These are phyloP conservation scores for Termitomyces sp. DNA, from an alignment of 768 basidiomycete genomes.

Conservation along the genomic window DNA sequence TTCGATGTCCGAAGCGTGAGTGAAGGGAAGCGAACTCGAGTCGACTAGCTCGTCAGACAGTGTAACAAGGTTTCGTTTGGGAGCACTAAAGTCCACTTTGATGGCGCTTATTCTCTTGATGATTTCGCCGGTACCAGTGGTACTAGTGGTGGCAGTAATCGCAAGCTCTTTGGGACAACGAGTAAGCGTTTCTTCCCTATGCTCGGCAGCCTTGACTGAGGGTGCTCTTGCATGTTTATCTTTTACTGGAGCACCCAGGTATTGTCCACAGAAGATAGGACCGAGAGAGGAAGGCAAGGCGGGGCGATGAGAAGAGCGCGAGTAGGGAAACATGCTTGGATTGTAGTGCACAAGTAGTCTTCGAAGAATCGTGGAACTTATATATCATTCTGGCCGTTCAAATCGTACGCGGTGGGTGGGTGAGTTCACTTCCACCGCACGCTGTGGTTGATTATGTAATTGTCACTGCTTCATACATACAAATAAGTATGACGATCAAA, in stretches of 20 bases:
- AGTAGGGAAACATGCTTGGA: not conserved
- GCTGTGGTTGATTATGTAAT: too few relatives aligned
- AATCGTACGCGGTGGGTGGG: too few relatives aligned
- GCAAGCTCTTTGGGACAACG: conserved; percentile 16
- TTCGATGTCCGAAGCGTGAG: conserved; percentile 4
- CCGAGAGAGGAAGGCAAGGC: not conserved
- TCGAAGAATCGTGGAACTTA: too few relatives aligned
- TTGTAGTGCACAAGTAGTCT: too few relatives aligned
- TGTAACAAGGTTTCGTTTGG: too few relatives aligned
- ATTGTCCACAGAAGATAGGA: conserved; percentile 26
- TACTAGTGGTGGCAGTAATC: not conserved
- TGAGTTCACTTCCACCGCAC: too few relatives aligned
- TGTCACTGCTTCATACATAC: too few relatives aligned
- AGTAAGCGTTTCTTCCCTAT: conserved; percentile 26
- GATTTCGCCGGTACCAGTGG: not conserved
- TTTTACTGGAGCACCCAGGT: conserved; percentile 32
- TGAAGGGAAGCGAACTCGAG: conserved; percentile 28
- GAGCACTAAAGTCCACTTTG: conserved; percentile 32
- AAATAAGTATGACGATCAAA: too few relatives aligned
- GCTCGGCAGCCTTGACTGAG: conserved; percentile 25
- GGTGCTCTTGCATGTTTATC: conserved; percentile 33
- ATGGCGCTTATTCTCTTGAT: conserved; percentile 28
- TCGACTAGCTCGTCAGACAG: conserved; percentile 21
- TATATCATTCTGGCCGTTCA: too few relatives aligned
- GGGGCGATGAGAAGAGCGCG: conserved; percentile 3